Evolutionary conservation across 176 grass and related monocot genomes (phyloP).

Genomic region (Phoenix roebelenii): DNA sequence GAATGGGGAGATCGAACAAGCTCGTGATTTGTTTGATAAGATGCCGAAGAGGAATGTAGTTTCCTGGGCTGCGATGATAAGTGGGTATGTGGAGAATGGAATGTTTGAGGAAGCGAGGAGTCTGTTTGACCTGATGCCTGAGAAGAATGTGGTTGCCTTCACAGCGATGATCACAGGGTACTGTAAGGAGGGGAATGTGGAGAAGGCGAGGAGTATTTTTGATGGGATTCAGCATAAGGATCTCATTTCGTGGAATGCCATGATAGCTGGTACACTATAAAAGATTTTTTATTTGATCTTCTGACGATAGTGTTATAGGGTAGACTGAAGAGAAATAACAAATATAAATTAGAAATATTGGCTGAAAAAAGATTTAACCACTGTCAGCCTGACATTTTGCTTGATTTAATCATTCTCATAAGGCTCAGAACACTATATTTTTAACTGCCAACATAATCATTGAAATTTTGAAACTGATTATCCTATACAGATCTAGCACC

Average conservation of each 20-base stretch:
- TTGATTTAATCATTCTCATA: too few species aligned
- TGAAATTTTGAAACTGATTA: too few species aligned
- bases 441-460: too few species aligned
- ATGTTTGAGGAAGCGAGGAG: slow-evolving; percentile 47
- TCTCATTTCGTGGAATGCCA: slow-evolving; percentile 79
- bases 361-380: too few species aligned
- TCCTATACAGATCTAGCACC: too few species aligned
- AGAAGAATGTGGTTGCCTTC: slow-evolving; percentile 59
- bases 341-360: too few species aligned
- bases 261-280: slow-evolving; percentile 40
- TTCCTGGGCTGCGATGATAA: slow-evolving; percentile 74
- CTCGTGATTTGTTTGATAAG: slow-evolving; percentile 55
- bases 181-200: slow-evolving; percentile 52
- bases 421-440: too few species aligned
- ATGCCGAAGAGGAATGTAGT: slow-evolving; percentile 60
- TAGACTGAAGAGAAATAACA: too few species aligned
- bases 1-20: slow-evolving; percentile 33
- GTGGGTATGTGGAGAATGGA: slow-evolving; percentile 49
- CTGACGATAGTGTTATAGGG: too few species aligned
- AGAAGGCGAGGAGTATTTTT: slow-evolving; percentile 54
- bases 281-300: background rate
- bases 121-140: slow-evolving; percentile 60
- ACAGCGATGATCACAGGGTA: slow-evolving; percentile 62
- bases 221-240: slow-evolving; percentile 55
- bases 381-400: too few species aligned